Evolutionary conservation across 2,329 filamentous ascomycete species (phyloP).

Genomic region (Tolypocladium inflatum): DNA sequence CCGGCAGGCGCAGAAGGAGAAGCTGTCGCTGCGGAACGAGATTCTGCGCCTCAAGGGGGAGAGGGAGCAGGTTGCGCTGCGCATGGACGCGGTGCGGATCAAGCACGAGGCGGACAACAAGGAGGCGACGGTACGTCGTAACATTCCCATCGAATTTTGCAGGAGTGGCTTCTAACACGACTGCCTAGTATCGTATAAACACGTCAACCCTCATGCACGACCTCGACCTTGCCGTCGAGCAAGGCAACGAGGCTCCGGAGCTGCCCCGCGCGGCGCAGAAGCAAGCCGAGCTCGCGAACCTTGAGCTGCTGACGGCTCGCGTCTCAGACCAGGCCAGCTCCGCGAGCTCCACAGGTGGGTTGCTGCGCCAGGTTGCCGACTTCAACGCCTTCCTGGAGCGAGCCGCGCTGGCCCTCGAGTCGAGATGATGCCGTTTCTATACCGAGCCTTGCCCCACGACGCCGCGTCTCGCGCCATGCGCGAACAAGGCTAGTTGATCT

Average conservation of each 20-base stretch:
- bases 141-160: too few relatives aligned
- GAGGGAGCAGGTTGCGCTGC: constrained; percentile 51
- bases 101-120: constrained; percentile 47
- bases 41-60: constrained; percentile 50
- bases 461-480: neutral
- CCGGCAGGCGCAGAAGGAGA: constrained; percentile 46
- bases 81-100: constrained; percentile 52
- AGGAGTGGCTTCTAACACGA: neutral
- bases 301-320: constrained; percentile 47
- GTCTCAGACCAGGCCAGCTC: constrained; percentile 45
- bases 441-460: neutral
- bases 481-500: constrained; percentile 38
- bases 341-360: constrained; percentile 37
- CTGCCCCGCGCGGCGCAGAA: constrained; percentile 35
- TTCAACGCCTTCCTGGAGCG: constrained; percentile 58
- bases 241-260: constrained; percentile 38
- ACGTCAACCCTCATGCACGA: constrained; percentile 52
- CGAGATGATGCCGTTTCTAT: constrained; percentile 17
- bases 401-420: constrained; percentile 46
- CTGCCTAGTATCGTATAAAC: constrained; percentile 32
- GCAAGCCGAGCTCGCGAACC: constrained; percentile 41
- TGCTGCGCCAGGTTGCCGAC: constrained; percentile 45
- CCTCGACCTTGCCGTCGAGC: constrained; percentile 47
- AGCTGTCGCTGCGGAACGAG: constrained; percentile 45
- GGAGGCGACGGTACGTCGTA: constrained; percentile 36